phyloP scores from a whole-genome alignment of 2,329 filamentous ascomycete species.

The Colletotrichum sansevieriae region DNA sequence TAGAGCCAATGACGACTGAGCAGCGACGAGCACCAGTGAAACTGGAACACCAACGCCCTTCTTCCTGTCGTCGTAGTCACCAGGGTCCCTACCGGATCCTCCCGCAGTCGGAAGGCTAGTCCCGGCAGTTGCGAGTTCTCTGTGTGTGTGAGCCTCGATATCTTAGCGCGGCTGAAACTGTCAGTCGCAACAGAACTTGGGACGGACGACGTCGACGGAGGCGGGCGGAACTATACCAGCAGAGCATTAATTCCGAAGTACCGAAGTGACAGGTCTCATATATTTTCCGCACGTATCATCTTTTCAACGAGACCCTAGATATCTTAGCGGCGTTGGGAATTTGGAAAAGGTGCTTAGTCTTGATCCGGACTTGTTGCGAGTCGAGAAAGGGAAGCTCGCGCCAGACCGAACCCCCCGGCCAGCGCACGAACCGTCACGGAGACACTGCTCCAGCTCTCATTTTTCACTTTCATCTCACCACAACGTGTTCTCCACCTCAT shows the following conservation, averaged over 20 bases:
- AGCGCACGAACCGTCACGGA: constrained; percentile 25
- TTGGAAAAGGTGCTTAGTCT: constrained; percentile 14
- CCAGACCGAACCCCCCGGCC: constrained; percentile 33
- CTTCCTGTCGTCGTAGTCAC: background rate
- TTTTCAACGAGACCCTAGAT: constrained; percentile 1
- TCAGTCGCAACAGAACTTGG: constrained; percentile 27
- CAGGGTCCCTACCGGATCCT: background rate
- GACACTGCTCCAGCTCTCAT: constrained; percentile 13
- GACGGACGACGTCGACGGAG: constrained; percentile 11
- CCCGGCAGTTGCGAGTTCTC: constrained; percentile 16
- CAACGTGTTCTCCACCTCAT: constrained; percentile 2
- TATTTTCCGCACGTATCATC: background rate
- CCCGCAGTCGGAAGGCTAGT: background rate
- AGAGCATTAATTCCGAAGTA: constrained; percentile 7
- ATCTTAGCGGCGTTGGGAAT: constrained; percentile 3
- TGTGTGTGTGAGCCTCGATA: constrained; percentile 7
- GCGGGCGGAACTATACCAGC: constrained; percentile 3
- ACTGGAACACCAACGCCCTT: background rate
- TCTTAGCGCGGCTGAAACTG: constrained; percentile 35
- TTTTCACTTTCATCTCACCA: constrained; percentile 1
- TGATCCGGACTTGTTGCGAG: constrained; percentile 24
- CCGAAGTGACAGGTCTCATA: constrained; percentile 22
- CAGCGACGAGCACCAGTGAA: background rate
- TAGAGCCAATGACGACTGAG: too few species aligned
- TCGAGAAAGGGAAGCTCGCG: constrained; percentile 18